Conservation (phyloP, 257 asterid genomes). For the Coffea eugenioides region DNA sequence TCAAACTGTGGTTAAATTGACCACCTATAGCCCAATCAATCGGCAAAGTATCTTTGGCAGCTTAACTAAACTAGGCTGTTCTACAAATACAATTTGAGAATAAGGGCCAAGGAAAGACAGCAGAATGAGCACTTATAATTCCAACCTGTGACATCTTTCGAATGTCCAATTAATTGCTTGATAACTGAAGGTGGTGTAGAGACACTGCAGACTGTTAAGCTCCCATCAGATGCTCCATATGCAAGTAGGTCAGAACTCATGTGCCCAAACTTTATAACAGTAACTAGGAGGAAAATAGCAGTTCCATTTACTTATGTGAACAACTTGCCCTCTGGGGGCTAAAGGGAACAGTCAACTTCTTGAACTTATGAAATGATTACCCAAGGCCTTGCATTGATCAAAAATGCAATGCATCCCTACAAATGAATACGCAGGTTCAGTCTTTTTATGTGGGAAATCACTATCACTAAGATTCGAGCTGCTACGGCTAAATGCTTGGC, state of each 20-base stretch:
- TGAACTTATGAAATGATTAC: constrained; percentile 34
- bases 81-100: constrained; percentile 2
- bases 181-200: constrained; percentile 69
- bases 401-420: constrained; percentile 99
- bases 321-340: constrained; percentile 8
- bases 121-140: constrained; percentile 51
- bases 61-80: constrained; percentile 1
- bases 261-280: constrained; percentile 92
- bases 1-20: background rate
- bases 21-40: background rate
- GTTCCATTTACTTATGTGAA: constrained; percentile 14
- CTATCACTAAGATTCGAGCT: constrained; percentile 69
- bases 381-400: constrained; percentile 99
- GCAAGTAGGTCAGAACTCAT: constrained; percentile 96
- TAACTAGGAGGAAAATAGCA: constrained; percentile 48
- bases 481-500: constrained; percentile 66
- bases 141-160: constrained; percentile 99
- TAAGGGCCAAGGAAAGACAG: constrained; percentile 31
- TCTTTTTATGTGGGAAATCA: constrained; percentile 65
- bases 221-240: constrained; percentile 98
- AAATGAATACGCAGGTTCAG: constrained; percentile 95
- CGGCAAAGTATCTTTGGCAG: background rate
- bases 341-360: background rate
- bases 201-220: constrained; percentile 79
- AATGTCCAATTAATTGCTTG: constrained; percentile 77